Base-by-base conservation (phyloP, 140 eudicot genomes). In the Bidens hawaiensis region DNA sequence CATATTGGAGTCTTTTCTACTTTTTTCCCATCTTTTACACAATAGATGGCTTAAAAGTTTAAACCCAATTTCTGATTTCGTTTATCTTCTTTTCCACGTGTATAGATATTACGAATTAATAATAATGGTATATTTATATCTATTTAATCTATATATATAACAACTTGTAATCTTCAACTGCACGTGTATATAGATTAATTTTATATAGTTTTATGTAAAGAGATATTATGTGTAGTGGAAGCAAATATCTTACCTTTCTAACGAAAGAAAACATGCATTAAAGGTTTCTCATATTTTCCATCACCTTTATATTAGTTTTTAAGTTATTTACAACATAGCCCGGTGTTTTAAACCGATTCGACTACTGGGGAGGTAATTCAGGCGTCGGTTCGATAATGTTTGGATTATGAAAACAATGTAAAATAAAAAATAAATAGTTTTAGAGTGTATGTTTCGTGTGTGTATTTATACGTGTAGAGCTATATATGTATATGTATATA, bases 231-330 rank as follows among this genome's bases (percentile, higher is more conserved):
- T 84, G 80, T 21, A 43, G 72, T 78, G 80, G 85, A 84, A 84
- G 93, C 91, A 80, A 83, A 77, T 55, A 74, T 62, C 72, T 62
- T 76, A 66, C 62, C 78, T 76, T 83, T 64, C 77, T 68, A 77
- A 71, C 48, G 43, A 80, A 83, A 77, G 77, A 80, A 74, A 70
- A 83, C 11, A 38, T 38, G 45, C 33, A 73, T 67, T 60, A 40
- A 40, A 49, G 28, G 51, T 69, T 21, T 67, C 43, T 66, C 76
- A 58, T 53, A 52, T 61, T 57, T 46, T 56, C 53, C 69, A 68
- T 36, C 14, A 52, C 24, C 58, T 71, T 36, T 42, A n/a, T n/a
- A n/a, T n/a, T n/a, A n/a, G n/a, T n/a, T n/a, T n/a, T n/a, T n/a
- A n/a, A n/a, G n/a, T n/a, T n/a, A n/a, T n/a, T n/a, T n/a, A n/a